Base-by-base conservation (phyloP, 768 basidiomycete genomes). In the Lactarius trivialis region DNA sequence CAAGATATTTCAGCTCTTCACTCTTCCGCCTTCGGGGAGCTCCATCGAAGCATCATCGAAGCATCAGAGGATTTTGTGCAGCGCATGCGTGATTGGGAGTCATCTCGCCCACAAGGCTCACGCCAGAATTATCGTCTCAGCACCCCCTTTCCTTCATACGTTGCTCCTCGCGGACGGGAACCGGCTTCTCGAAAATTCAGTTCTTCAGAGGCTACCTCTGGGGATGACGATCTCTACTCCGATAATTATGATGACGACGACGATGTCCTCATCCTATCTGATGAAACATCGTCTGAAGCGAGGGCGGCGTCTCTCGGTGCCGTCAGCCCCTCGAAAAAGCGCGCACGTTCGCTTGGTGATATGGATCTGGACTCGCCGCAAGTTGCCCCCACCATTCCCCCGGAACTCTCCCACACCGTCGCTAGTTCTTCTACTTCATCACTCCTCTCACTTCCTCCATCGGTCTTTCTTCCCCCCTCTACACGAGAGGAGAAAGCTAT, bases 21-120 rank as follows among this genome's bases (percentile, higher is more conserved):
- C 60, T 82, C 85, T 0, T 77, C 76, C 60, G 88, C 88, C 6
- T 87, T 88, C 63, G 78, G 79, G 72, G 85, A 88, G 65, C 79
- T 90, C 41, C 82, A 78, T 49, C 77, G 79, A 68, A 86, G 81
- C 64, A 77, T 89, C 24, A 77, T 77, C 32, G 82, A 87, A 66
- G 83, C 76, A 65, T 86, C 85, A 21, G 86, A 89, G 67, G 82
- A 84, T 7, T 78, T 89, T 53, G 79, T 90, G 14, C 80, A 77
- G 60, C 83, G 85, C 56, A 89, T 90, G 88, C 85, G 85, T 59
- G 83, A 88, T 65, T 86, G 84, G 69, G 88, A 89, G 71, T 73
- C 77, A 54, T 76, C 77, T 28, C 76, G 82, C 59, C 79, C 79
- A 21, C 60, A 58, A 39, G 21, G 73, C 74, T 61, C 74, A 75